phyloP scores from a whole-genome alignment of 1,284 basidiomycete species.

The Trametes sp. region DNA sequence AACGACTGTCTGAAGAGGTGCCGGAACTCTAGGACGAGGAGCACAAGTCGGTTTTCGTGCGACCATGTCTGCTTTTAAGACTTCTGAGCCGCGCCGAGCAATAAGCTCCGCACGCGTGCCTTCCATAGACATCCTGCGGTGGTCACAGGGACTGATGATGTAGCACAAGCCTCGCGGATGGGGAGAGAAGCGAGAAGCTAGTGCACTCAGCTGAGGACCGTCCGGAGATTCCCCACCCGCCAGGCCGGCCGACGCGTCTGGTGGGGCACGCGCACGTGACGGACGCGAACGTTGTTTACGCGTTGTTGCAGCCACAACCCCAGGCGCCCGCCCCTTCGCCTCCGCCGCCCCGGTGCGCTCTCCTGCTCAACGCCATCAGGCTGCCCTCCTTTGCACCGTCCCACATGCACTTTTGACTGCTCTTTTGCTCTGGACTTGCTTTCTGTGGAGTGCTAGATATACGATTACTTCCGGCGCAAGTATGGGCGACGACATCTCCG shows the following conservation, averaged over 20 bases:
- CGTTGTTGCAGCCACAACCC: constrained; percentile 30
- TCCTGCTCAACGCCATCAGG: neutral
- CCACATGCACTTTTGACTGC: constrained; percentile 14
- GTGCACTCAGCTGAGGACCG: neutral
- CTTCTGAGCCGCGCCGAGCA: neutral
- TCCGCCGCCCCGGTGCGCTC: constrained; percentile 8
- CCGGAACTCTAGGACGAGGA: neutral
- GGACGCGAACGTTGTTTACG: constrained; percentile 44
- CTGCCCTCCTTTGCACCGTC: neutral
- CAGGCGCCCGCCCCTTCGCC: constrained; percentile 8
- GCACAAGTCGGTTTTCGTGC: neutral
- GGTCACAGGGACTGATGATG: constrained; percentile 29
- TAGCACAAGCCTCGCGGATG: neutral
- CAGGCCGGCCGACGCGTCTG: constrained; percentile 6
- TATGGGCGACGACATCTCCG: constrained; percentile 23
- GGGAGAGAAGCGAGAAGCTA: constrained; percentile 9
- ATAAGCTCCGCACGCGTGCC: neutral
- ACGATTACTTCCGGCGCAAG: neutral
- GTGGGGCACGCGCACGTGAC: constrained; percentile 35
- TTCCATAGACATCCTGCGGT: constrained; percentile 11
- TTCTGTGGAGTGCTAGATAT: neutral
- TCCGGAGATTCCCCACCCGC: neutral
- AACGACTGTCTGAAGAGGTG: neutral
- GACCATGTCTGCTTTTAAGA: constrained; percentile 19
- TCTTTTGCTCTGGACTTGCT: neutral